phyloP scores from a whole-genome alignment of 1,284 basidiomycete species.

The Malassezia caprae region DNA sequence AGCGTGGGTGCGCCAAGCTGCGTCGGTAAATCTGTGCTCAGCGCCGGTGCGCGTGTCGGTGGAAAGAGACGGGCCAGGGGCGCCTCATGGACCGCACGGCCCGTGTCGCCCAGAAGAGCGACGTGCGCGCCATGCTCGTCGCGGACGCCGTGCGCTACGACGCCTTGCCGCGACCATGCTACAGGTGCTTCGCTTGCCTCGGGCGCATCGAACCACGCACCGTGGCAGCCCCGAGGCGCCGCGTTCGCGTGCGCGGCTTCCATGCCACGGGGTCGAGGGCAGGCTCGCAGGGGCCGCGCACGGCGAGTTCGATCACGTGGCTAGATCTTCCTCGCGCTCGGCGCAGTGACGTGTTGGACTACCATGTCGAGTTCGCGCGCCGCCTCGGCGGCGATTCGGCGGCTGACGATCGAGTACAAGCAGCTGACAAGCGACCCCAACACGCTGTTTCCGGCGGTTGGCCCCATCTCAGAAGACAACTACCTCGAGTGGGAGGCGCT shows the following conservation, averaged over 20 bases:
- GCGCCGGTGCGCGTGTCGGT: neutral
- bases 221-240: neutral
- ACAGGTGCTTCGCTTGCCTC: neutral
- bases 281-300: neutral
- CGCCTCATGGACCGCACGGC: neutral
- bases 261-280: neutral
- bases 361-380: slow-evolving; percentile 14
- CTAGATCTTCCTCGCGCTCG: neutral
- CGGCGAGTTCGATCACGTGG: neutral
- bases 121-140: slow-evolving; percentile 4
- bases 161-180: slow-evolving; percentile 13
- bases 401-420: slow-evolving; percentile 48
- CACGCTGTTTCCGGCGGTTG: slow-evolving; percentile 51
- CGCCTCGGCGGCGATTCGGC: slow-evolving; percentile 36
- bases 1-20: neutral
- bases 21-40: neutral
- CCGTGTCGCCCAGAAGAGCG: neutral
- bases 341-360: neutral
- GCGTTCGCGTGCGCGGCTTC: neutral
- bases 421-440: slow-evolving; percentile 44
- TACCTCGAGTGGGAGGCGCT: slow-evolving; percentile 98
- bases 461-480: slow-evolving; percentile 83
- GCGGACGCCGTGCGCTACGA: neutral
- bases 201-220: neutral
- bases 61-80: neutral